Evolutionary conservation across 1,284 basidiomycete genomes (phyloP), one percentile per base, ranked within the genome.

Genomic region (Xerocomus minutiporus): DNA sequence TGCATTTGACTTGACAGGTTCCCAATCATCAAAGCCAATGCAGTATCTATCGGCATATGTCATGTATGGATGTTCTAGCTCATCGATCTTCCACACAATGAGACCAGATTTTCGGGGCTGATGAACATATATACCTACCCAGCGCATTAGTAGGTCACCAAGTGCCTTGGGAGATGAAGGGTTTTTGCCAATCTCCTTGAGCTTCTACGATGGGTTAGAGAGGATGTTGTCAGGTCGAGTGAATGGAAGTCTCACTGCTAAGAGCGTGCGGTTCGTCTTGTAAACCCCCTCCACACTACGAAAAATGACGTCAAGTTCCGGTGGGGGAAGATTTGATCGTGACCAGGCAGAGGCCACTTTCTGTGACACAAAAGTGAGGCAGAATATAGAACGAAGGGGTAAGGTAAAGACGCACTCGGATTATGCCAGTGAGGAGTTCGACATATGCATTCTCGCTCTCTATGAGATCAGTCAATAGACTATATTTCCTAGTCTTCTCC

Each of bases 271-370:
- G 71, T 97, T 97, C 38, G 91, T 88, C 65, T 94, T 91, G 74
- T 95, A 98, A 23, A 98, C 84, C 23, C 80, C 81, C 71, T 99
- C 96, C 46, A 98, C 82, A 62, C 88, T 87, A 58, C 96, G 81
- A 72, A 99, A 99, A 91, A 99, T 95, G 50, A 79, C 74, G 69
- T 99, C 96, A 36, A 99, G 81, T 62, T 93, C 88, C 12, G 82
- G 82, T 2, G 96, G 97, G 15, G 97, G 96, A 41, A 99, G 86
- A 70, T 97, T 97, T 44, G 86, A 83, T 39, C 93, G 79, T 12
- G 94, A 97, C 96, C 96, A 99, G 50, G 97, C 97, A 26, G 88
- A 87, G 4, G 97, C 97, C 8, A 97, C 91, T 82, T 91, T 93
- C 91, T 98, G 65, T 23, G 52, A 39, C 17, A 56, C 47, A 38